A percentile compares a stretch with the other conserved stretches of the same genome.
Evolutionary conservation across 768 basidiomycete species (phyloP).

Genomic region (Hericium coralloides): DNA sequence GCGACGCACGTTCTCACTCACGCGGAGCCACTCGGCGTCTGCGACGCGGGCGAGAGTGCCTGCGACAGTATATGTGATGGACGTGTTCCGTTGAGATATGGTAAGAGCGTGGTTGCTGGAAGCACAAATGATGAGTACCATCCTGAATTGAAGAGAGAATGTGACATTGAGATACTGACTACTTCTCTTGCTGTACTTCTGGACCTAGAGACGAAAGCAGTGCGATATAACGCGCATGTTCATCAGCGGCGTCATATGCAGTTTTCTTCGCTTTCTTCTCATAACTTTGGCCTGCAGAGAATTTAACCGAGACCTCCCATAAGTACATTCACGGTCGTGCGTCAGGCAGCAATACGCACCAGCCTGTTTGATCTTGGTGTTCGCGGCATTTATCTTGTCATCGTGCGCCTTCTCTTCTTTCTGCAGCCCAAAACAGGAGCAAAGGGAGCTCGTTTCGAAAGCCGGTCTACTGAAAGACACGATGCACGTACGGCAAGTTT

Average conservation of each 20-base stretch:
- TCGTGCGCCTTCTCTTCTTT: constrained; percentile 79
- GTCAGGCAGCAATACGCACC: constrained; percentile 28
- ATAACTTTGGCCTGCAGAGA: constrained; percentile 48
- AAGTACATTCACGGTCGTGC: neutral
- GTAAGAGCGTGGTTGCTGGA: constrained; percentile 58
- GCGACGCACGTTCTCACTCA: constrained; percentile 64
- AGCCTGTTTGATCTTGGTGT: constrained; percentile 71
- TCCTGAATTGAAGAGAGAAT: neutral
- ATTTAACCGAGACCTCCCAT: too few relatives aligned
- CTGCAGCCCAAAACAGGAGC: constrained; percentile 26
- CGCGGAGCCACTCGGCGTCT: constrained; percentile 68
- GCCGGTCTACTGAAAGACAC: neutral
- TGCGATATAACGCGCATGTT: constrained; percentile 71
- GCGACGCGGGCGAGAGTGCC: constrained; percentile 62
- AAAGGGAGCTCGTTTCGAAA: neutral
- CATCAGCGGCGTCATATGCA: constrained; percentile 54
- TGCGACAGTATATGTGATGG: constrained; percentile 52
- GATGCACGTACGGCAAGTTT: constrained; percentile 55
- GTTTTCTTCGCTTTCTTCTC: constrained; percentile 80
- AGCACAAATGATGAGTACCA: neutral
- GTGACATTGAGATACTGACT: constrained; percentile 36
- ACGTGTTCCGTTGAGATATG: constrained; percentile 52
- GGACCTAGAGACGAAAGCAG: constrained; percentile 64
- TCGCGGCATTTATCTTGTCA: constrained; percentile 55
- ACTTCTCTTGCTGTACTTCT: constrained; percentile 74